Evolutionary conservation across 2,329 filamentous ascomycete genomes (phyloP).

Genomic region (Phialophora macrospora): DNA sequence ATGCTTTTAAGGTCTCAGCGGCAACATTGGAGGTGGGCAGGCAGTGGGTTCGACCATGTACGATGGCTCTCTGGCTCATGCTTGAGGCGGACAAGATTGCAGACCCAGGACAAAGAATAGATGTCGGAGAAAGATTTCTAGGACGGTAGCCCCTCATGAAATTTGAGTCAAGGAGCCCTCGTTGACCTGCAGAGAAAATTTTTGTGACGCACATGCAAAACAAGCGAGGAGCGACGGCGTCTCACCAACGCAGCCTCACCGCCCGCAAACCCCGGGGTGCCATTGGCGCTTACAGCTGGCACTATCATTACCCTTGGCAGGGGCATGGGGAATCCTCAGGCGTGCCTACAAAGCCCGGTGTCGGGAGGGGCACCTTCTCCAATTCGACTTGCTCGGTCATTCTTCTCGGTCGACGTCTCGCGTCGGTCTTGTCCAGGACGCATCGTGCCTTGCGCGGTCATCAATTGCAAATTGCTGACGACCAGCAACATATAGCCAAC

Average conservation of each 20-base stretch:
- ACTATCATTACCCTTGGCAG: conserved; percentile 6
- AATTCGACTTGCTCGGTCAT: not conserved
- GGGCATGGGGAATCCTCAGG: not conserved
- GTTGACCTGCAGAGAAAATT: conserved; percentile 7
- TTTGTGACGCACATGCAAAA: conserved; percentile 11
- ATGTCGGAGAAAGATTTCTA: not conserved
- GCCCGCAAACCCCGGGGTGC: conserved; percentile 1
- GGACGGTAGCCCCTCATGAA: not conserved
- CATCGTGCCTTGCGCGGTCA: too few species aligned
- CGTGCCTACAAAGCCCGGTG: not conserved
- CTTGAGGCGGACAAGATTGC: conserved; percentile 35
- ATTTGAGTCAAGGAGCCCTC: not conserved
- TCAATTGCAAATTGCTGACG: conserved; percentile 1
- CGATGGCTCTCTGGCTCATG: conserved; percentile 47
- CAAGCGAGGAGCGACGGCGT: not conserved
- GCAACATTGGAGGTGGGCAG: conserved; percentile 41
- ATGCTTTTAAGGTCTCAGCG: conserved; percentile 29
- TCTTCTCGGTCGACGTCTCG: not conserved
- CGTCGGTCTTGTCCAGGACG: not conserved
- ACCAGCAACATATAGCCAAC: not conserved
- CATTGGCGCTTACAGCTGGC: conserved; percentile 1
- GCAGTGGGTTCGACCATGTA: conserved; percentile 35
- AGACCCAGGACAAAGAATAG: conserved; percentile 1
- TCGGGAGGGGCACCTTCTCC: conserved; percentile 5
- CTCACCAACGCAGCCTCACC: conserved; percentile 3